Evolutionary conservation across 768 basidiomycete genomes (phyloP), one percentile per base, ranked within the genome.

Genomic region (Russula dissimulans): DNA sequence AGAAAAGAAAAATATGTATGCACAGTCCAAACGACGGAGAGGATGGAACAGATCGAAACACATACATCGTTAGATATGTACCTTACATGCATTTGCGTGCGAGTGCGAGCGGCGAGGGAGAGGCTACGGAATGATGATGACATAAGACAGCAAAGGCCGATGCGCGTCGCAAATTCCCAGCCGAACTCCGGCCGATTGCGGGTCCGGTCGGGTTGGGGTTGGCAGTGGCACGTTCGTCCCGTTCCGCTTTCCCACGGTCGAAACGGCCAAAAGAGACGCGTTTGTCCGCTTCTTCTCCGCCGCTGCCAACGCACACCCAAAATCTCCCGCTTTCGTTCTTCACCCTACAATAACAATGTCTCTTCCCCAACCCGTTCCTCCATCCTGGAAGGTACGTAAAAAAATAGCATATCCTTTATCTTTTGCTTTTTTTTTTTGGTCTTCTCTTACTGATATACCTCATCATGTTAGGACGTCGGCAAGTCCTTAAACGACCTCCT

Each of bases 401-500:
- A 15, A 11, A 5, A n/a, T 4, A 3, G 10, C 17, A n/a, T n/a
- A 6, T 5, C 2, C 31, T 26, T 26, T 26, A 26, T 41, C 49
- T 51, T 14, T n/a, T n/a, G 12, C 2, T 62, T 48, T 43, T 14
- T 32, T 55, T 34, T 47, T 47, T 14, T 54, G 36, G 5, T 36
- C 34, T 3, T 36, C 10, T 36, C 34, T 36, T 36, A 7, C 34
- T 36, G 34, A 36, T 10, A 10, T 10, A 36, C 34, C 10, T 36
- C 39, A 41, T 45, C 42, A 49, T 57, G 17, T 32, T 67, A 93
- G 91, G 91, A 93, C 75, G 86, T 93, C 68, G 95, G 95, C 76
- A 98, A 97, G 84, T 94, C 93, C 67, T 91, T 93, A 75, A 91
- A 86, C 70, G 95, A 98, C 83, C 77, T 98, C 65, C 81, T 99